Evolutionary conservation across 2,329 filamentous ascomycete genomes (phyloP), one percentile per base, ranked within the genome.

Genomic region (Monosporascus sp.): DNA sequence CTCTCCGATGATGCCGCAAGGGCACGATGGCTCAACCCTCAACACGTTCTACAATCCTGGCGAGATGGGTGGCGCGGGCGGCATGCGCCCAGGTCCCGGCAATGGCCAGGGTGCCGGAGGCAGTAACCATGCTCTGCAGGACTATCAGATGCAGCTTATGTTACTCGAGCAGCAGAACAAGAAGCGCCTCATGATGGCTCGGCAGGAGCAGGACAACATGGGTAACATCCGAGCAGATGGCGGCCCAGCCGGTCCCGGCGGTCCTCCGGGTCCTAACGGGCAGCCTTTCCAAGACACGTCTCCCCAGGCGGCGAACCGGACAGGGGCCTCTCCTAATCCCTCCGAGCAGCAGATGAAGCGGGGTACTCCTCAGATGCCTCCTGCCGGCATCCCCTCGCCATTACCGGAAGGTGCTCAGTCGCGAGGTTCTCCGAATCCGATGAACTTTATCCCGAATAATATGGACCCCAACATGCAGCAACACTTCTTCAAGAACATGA

Each of bases 111-210:
- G 71, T 17, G 77, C 72, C 57, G 78, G 72, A 62, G 79, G 75
- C 49, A 88, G 86, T 70, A 93, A 91, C 67, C 88, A 92, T 68
- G 89, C 89, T 22, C 77, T 93, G 46, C 88, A 92, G 70, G 89
- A 94, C 69, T 93, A 93, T 64, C 89, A 93, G 74, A 92, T 92
- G 88, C 89, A 93, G 69, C 74, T 93, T 67, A 93, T 92, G 89
- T 73, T 92, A 49, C 79, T 93, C 17, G 89, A 93, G 71, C 89
- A 92, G 71, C 88, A 93, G 72, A 93, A 93, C 64, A 93, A 92
- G 78, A 92, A 91, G 72, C 79, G 89, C 19, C 77, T 93, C 48
- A 85, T 91, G 77, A 91, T 91, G 88, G 89, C 89, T 38, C 84
- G 89, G 19, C 87, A 86, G 66, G 84, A 91, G 67, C 88, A 93